Conservation (phyloP, 257 asterid genomes). For the Solanum chilense region DNA sequence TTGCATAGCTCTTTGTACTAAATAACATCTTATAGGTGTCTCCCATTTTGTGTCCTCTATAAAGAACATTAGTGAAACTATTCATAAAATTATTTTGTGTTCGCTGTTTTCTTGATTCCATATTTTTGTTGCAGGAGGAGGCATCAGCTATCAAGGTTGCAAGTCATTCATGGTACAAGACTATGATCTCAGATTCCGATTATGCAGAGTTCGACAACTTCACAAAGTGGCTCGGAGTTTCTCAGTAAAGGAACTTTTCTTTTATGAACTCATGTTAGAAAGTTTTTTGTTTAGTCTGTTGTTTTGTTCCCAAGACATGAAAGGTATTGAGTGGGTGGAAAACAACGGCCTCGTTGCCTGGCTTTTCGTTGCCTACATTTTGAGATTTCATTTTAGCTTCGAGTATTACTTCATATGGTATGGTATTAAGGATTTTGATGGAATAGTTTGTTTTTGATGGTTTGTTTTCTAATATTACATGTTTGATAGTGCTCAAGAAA, state of each 20-base stretch:
- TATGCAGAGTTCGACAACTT: slow-evolving; percentile 79
- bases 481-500: not conserved
- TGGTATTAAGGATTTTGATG: not conserved
- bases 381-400: not conserved
- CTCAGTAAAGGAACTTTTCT: slow-evolving; percentile 30
- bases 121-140: slow-evolving; percentile 50
- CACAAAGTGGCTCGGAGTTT: slow-evolving; percentile 81
- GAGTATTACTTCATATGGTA: not conserved
- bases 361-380: not conserved
- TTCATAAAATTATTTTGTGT: no score
- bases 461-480: not conserved
- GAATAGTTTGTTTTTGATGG: not conserved
- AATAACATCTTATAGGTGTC: not conserved
- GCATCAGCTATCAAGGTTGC: slow-evolving; percentile 51
- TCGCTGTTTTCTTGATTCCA: not conserved
- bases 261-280: not conserved
- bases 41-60: not conserved
- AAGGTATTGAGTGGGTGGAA: not conserved
- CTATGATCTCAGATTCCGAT: slow-evolving; percentile 81
- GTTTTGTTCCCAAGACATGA: not conserved
- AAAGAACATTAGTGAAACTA: not conserved
- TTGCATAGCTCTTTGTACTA: not conserved
- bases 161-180: slow-evolving; percentile 72
- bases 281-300: not conserved
- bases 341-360: not conserved